Base-by-base conservation (phyloP, 164 flowering plant species). In the Magnolia kwangsiensis region DNA sequence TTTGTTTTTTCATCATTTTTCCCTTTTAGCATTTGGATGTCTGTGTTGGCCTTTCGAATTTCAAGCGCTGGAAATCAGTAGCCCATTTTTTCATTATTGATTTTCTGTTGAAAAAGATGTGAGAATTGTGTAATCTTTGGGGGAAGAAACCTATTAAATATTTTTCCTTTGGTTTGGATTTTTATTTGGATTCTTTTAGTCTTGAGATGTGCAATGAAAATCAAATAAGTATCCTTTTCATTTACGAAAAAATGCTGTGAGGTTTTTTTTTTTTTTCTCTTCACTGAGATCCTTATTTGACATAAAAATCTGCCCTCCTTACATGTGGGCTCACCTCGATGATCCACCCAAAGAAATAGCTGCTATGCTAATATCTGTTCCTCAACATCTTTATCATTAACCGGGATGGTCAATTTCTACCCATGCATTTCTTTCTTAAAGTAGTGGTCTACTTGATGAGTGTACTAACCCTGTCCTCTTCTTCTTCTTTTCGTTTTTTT, bases 81-180 rank as follows among this genome's bases (percentile, higher is more conserved):
- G 67, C 67, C 67, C 67, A 50, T 49, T 61, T 63, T 50, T 71
- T 77, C 74, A 64, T 74, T 69, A 61, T 69, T 74, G 10, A 59
- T 68, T 78, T 23, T 37, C 24, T 73, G 13, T 16, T 55, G 61
- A 55, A 23, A 72, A 69, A 58, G 50, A 16, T 58, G 63, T 8
- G 63, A 4, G 21, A 64, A 58, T 24, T 63, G 61, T 59, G n/a
- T 73, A 71, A 68, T 68, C 71, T 68, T 55, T 9, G 13, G 67
- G 67, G 27, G 27, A n/a, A 21, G 67, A 37, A 37, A 37, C 21
- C 67, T 64, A 19, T 19, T 13, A 19, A 64, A 64, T 64, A 64
- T 21, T 59, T 59, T 55, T 19, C 61, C 10, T 55, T 55, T 55
- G 61, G 61, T 55, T 55, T 55, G 61, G 18, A 55, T 55, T 11